These are phyloP conservation scores for Lachnellula suecica DNA, from an alignment of 2,329 filamentous ascomycete species.

Conservation along the genomic window DNA sequence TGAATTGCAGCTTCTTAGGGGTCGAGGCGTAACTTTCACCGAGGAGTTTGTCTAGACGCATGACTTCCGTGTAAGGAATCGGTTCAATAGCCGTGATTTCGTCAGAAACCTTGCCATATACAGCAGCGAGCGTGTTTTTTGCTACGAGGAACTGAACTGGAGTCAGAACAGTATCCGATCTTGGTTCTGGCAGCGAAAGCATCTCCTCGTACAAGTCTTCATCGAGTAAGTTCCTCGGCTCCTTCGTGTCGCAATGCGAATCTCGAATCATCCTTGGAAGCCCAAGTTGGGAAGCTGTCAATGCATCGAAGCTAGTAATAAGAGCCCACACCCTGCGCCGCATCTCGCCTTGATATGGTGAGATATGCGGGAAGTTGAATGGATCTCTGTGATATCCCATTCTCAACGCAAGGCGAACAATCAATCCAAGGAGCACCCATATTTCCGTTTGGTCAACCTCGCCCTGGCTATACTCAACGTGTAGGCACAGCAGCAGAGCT, in stretches of 20 bases:
- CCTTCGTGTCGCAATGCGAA: constrained; percentile 59
- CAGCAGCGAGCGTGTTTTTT: constrained; percentile 46
- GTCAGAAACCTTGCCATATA: constrained; percentile 52
- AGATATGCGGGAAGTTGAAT: constrained; percentile 45
- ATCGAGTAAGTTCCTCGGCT: constrained; percentile 63
- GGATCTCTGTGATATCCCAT: constrained; percentile 59
- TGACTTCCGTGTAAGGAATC: constrained; percentile 49
- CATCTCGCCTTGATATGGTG: constrained; percentile 59
- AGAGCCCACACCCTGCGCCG: constrained; percentile 57
- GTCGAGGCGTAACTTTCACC: constrained; percentile 43
- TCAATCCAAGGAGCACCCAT: constrained; percentile 51
- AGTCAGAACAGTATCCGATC: constrained; percentile 56
- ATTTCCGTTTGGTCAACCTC: constrained; percentile 52
- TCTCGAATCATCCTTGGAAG: constrained; percentile 65
- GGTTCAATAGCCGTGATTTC: constrained; percentile 48
- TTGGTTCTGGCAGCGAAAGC: constrained; percentile 51
- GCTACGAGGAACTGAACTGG: constrained; percentile 51
- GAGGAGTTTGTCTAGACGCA: constrained; percentile 47
- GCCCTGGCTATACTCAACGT: constrained; percentile 51
- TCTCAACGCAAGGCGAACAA: constrained; percentile 54
- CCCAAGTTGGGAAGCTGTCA: constrained; percentile 67
- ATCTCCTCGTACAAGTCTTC: constrained; percentile 61
- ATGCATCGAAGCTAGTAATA: constrained; percentile 56
- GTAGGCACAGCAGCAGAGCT: constrained; percentile 51
- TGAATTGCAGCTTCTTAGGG: background rate